phyloP scores from a whole-genome alignment of 1,284 basidiomycete genomes.

The Grifola frondosa region DNA sequence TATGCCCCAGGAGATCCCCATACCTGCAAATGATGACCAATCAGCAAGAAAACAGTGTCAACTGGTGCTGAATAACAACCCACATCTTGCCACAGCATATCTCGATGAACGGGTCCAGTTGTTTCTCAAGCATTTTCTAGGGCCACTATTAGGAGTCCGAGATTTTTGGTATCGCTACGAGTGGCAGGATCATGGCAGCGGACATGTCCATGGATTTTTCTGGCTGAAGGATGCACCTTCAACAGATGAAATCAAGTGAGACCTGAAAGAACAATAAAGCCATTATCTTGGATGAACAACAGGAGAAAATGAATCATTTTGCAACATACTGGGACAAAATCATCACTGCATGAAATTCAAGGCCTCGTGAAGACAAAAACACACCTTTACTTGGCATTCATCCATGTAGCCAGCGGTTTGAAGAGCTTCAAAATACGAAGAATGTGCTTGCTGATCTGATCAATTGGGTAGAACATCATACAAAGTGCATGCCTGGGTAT shows the following conservation, averaged over 20 bases:
- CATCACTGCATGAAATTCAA: constrained; percentile 7
- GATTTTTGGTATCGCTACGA: neutral
- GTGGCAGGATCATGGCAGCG: constrained; percentile 3
- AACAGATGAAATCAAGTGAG: constrained; percentile 1
- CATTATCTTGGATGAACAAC: neutral
- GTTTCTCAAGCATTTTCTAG: neutral
- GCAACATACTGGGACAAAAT: constrained; percentile 3
- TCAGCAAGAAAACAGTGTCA: neutral
- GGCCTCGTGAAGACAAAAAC: neutral
- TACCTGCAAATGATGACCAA: neutral
- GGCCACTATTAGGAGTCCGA: neutral
- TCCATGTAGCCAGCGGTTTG: neutral
- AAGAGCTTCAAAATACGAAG: neutral
- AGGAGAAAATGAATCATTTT: constrained; percentile 3
- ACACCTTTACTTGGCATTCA: constrained; percentile 1
- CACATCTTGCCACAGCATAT: neutral
- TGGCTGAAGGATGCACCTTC: constrained; percentile 3
- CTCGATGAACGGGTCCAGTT: neutral
- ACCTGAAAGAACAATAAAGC: constrained; percentile 2
- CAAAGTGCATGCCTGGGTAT: neutral
- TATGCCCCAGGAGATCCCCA: neutral
- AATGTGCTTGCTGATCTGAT: neutral
- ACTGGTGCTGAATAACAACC: neutral
- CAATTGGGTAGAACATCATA: constrained; percentile 2
- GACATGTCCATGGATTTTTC: constrained; percentile 5